Base-by-base conservation (phyloP, 2,329 filamentous ascomycete genomes). In the Calonectria hongkongensis region DNA sequence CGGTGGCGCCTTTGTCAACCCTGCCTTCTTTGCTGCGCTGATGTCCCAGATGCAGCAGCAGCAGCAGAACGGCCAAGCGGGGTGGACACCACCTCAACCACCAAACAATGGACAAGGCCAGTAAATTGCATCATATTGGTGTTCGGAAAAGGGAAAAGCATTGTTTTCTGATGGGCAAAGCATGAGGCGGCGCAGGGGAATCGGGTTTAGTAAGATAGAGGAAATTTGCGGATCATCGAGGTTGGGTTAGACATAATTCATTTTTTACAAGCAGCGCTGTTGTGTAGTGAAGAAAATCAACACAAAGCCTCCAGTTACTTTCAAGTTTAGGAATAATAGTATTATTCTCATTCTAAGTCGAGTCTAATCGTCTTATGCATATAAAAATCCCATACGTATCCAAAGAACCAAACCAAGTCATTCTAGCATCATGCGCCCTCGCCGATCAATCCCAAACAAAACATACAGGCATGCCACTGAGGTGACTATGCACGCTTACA, bases 11-110 rank as follows among this genome's bases (percentile, higher is more conserved):
- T 89, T 89, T 75, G 87, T 91, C 72, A 92, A 91, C 75, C 91
- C 91, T 4, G 87, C 88, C 1, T 89, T 92, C 79, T 86, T 92
- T 71, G 87, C 88, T 48, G 87, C 86, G 4, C 73, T 88, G 43
- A 86, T 88, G 82, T 84, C 80, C 47, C 86, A 88, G 70, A 85
- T 86, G 80, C 85, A 86, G 75, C 79, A 80, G 65, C 81, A 83
- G 74, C 79, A 80, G 60, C 81, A 83, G 56, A 79, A 79, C 27
- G 79, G 80, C 0, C 80, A 83, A 73, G 78, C 79, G 28, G 76
- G 74, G 39, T 82, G 80, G 78, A 76, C 77, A 16, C 76, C 73
- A 7, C 82, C 80, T 50, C 82, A 80, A 45, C 81, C 81, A 21
- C 83, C 80, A 16, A 76, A 76, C 39, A 76, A 76, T 18, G 77